Conservation (phyloP, 23 red algal genomes). For the Gracilaria domingensis region DNA sequence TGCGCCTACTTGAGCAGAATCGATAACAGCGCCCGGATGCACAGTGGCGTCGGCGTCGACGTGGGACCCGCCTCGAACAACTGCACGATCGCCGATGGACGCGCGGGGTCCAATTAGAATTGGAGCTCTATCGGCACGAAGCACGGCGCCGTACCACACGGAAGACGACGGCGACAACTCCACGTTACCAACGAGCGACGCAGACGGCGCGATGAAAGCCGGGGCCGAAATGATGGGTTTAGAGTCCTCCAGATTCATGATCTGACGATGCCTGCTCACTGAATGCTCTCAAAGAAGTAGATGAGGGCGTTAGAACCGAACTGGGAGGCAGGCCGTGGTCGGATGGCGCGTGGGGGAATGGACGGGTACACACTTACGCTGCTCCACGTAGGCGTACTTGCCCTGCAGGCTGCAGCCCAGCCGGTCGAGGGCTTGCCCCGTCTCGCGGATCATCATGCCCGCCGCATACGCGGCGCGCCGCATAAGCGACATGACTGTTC, state of each 20-base stretch:
- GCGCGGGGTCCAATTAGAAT: slow-evolving; percentile 78
- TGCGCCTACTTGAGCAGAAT: slow-evolving; percentile 69
- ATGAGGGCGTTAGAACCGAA: not conserved
- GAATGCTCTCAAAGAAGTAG: not conserved
- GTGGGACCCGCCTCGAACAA: slow-evolving; percentile 74
- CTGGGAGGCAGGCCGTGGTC: not conserved
- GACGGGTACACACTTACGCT: slow-evolving; percentile 55
- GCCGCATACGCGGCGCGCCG: slow-evolving; percentile 77
- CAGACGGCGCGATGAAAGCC: slow-evolving; percentile 92
- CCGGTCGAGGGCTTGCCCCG: slow-evolving; percentile 89
- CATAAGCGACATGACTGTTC: slow-evolving; percentile 63
- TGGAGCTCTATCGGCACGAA: slow-evolving; percentile 89
- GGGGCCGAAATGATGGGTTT: slow-evolving; percentile 54
- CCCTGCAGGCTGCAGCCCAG: slow-evolving; percentile 83
- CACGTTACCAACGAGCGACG: slow-evolving; percentile 90
- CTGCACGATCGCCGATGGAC: slow-evolving; percentile 86
- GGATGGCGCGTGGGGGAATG: not conserved
- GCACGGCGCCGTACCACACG: slow-evolving; percentile 98
- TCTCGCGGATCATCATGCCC: slow-evolving; percentile 88
- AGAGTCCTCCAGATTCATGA: slow-evolving; percentile 60
- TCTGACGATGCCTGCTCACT: slow-evolving; percentile 79
- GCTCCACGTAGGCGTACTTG: slow-evolving; percentile 79
- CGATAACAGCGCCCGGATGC: slow-evolving; percentile 69
- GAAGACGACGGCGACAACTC: slow-evolving; percentile 66
- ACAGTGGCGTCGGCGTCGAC: slow-evolving; percentile 82